Base-by-base conservation (phyloP, 108 stramenopile species). In the Cyclotella choctawhatcheeana region DNA sequence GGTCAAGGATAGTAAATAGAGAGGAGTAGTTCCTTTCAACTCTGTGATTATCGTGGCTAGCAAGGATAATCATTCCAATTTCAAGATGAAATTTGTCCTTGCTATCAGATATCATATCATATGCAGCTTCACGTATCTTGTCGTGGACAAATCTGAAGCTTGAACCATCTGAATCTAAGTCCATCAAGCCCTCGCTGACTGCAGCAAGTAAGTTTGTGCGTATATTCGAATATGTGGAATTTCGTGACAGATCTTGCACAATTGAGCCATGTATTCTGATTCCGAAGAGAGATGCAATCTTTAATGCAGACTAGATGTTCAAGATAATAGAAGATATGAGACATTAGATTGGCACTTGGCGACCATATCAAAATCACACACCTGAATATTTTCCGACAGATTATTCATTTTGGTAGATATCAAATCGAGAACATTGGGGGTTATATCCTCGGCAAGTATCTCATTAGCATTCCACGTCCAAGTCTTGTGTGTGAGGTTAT, bases 51-150 rank as follows among this genome's bases (percentile, higher is more conserved):
- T 69, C 40, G 14, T 31, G 20, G 16, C 21, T 17, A 37, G 12
- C n/a, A 20, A 25, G 32, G 6, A 58, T 32, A 8, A 18, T 17
- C 12, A 27, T 58, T 10, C 68, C 68, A 17, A 69, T 58, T 21
- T 44, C 26, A 16, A 27, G 33, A 31, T 69, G 68, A 22, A 37
- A 56, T 51, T 35, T n/a, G 16, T 22, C 21, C 51, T 52, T 52
- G n/a, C n/a, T 24, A 22, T 52, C 51, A 22, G 20, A 52, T 2
- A 86, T 76, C 60, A 86, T 50, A 17, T 69, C 76, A 54, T 86
- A 86, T 4, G 85, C 85, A 22, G 85, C 85, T 65, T 86, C 82
- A 43, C 69, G 74, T 14, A 86, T 65, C 48, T 67, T 74, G 52
- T 86, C 85, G 48, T 33, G 85, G 7, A 63, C 66, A 59, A 86